Conservation (phyloP, 768 basidiomycete species). For the Boletus rubescentipes region DNA sequence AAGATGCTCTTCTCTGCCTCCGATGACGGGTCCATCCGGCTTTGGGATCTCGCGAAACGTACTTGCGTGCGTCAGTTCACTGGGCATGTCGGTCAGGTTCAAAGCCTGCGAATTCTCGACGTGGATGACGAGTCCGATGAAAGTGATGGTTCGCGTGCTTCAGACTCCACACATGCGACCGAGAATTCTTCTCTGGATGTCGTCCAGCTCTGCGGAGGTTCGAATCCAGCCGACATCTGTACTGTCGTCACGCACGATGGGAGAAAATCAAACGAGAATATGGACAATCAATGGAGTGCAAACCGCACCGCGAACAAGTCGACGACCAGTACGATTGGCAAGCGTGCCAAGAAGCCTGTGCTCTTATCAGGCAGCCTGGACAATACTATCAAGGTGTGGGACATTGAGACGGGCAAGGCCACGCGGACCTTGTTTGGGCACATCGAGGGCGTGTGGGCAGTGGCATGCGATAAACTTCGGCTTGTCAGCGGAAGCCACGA, state of each 20-base stretch:
- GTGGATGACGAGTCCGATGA: constrained; percentile 51
- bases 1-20: constrained; percentile 98
- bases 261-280: constrained; percentile 8
- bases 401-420: constrained; percentile 80
- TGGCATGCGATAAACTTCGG: constrained; percentile 88
- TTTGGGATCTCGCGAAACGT: constrained; percentile 87
- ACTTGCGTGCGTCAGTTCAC: constrained; percentile 80
- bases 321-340: constrained; percentile 15
- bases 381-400: constrained; percentile 96
- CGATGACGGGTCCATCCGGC: constrained; percentile 88
- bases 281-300: constrained; percentile 12
- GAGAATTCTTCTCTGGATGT: constrained; percentile 19
- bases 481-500: constrained; percentile 94
- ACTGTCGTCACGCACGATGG: constrained; percentile 32
- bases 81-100: constrained; percentile 94
- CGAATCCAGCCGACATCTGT: constrained; percentile 22
- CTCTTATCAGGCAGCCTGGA: constrained; percentile 90
- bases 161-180: constrained; percentile 9
- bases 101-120: constrained; percentile 79
- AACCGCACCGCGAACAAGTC: constrained; percentile 1
- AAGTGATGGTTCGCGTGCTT: constrained; percentile 10
- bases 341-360: constrained; percentile 53
- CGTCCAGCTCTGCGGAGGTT: constrained; percentile 13
- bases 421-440: constrained; percentile 90
- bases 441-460: constrained; percentile 97